Evolutionary conservation across 164 flowering plant genomes (phyloP), one percentile per base, ranked within the genome.

Genomic region (Vitis vinifera): DNA sequence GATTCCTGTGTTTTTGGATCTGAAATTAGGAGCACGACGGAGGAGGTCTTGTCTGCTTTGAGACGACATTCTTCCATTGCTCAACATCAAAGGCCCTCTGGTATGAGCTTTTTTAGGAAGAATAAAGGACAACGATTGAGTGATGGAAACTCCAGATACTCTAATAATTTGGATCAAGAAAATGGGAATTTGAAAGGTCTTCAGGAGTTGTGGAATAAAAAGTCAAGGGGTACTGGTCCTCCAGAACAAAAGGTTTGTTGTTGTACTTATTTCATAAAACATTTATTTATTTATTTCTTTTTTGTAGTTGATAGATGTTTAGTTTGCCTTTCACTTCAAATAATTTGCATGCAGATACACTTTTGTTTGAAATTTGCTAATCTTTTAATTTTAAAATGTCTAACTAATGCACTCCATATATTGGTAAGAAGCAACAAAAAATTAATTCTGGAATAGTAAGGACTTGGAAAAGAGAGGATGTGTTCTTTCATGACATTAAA

Each of bases 1-100:
- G 99, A 95, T 83, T 86, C 98, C 15, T 78, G 80, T 76, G 99
- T 95, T 59, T 93, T 88, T 87, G 97, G 99, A 66, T 85, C 93
- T 84, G 89, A 88, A 80, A 89, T 93, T 69, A 87, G 91, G 78
- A 84, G 85, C 65, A 95, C 99, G 1, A 64, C 82, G 16, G 92
- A 90, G 69, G 96, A 93, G 52, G 92, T 95, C 75, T 81, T 95
- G 76, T 85, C 91, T 78, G 81, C 97, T 73, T 65, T 93, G 75
- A 87, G 86, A 73, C 88, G 93, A 17, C 97, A 95, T 84, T 87
- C 94, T 70, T 80, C 92, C 13, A 65, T 78, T 27, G 63, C 88
- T 70, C 91, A 88, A 55, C 81, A 85, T 59, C 75, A 81, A 49
- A 90, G 84, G 68, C 69, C 23, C 17, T 80, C 78, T 67, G 74